Conservation (phyloP, 768 basidiomycete species). For the Psilocybe subaeruginosa region DNA sequence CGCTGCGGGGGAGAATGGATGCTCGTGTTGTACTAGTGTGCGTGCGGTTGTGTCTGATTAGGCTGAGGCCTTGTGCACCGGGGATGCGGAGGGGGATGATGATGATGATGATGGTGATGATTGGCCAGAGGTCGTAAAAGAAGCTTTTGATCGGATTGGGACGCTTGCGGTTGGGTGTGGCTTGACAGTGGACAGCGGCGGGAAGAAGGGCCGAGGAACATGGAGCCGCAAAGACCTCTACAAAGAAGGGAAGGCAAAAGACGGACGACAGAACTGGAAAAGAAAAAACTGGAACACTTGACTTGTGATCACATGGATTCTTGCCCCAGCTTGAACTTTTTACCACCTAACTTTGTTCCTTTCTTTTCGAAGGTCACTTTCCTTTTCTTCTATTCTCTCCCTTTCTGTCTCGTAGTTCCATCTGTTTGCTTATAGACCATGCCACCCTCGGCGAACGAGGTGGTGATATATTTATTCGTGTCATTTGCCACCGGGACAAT, state of each 20-base stretch:
- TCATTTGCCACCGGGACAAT: slow-evolving; percentile 1
- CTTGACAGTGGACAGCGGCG: background rate
- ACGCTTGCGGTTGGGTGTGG: slow-evolving; percentile 12
- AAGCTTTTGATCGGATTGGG: slow-evolving; percentile 10
- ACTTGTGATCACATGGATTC: background rate
- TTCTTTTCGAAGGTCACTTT: slow-evolving; percentile 11
- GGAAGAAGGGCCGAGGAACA: background rate
- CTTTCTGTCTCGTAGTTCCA: background rate
- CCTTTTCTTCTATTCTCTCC: background rate
- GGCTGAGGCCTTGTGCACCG: background rate
- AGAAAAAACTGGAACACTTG: background rate
- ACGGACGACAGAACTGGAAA: background rate
- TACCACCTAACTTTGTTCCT: slow-evolving; percentile 1
- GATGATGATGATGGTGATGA: background rate
- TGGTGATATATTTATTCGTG: background rate
- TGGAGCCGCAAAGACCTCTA: no score
- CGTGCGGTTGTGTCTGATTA: background rate
- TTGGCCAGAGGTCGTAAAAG: background rate
- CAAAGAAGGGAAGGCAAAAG: no score
- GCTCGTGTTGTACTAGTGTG: background rate
- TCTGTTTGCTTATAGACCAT: background rate
- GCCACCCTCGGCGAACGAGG: slow-evolving; percentile 1
- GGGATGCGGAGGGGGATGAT: background rate
- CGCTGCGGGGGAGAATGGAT: background rate
- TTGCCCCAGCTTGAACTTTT: background rate